Evolutionary conservation across 495 filamentous ascomycete species (phyloP), one percentile per base, ranked within the genome.

Genomic region (Penicillium chermesinum): DNA sequence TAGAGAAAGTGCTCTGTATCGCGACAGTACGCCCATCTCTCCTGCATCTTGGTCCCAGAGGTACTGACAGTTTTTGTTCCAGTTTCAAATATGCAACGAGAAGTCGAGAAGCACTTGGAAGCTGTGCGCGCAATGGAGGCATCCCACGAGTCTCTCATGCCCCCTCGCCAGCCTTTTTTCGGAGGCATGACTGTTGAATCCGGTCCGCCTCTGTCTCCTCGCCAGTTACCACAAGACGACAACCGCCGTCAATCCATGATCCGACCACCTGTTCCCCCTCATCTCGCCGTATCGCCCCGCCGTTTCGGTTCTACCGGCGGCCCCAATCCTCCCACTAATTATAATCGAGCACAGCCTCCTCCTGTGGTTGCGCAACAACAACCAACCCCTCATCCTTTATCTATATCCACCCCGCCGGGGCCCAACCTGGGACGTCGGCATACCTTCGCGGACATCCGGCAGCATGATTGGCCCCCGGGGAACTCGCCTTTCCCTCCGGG

Each of bases 381-480:
- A 36, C 79, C 83, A 15, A 75, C 74, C 17, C 84, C 85, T 19
- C 89, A 94, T 62, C 88, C 89, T 39, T 74, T 95, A 36, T 80
- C 89, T 1, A 83, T 86, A 15, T 79, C 87, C 21, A 85, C 89
- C 19, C 87, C 88, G 18, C 85, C 87, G 9, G 79, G 73, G 0
- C 70, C 82, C 42, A 86, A 83, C 56, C 72, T 96, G 27, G 78
- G 84, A 22, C 84, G 93, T 16, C 83, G 93, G 36, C 93, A 98
- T 66, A 98, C 93, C 1, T 93, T 91, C 39, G 93, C 93, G 44
- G 93, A 98, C 57, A 97, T 98, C 54, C 87, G 93, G 21, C 82
- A 87, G 34, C 86, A 87, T 54, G 88, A 88, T 42, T 96, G 93
- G 93, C 83, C 86, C 54, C 76, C 67, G 22, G 77, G 72, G 36